Base-by-base conservation (phyloP, 352 stramenopile species). In the Phytophthora europaea region DNA sequence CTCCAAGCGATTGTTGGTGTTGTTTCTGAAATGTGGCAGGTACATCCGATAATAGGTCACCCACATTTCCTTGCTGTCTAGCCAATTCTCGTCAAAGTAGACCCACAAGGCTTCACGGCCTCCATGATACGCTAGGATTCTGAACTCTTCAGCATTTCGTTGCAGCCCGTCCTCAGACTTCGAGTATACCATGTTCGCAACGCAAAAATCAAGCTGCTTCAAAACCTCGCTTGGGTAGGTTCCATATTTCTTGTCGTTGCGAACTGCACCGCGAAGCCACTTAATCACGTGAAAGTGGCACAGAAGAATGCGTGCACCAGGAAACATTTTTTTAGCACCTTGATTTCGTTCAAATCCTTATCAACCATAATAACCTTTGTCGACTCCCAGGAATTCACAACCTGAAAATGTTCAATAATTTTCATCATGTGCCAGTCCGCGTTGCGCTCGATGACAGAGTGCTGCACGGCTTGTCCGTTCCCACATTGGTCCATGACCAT, bases 311-410 rank as follows among this genome's bases (percentile, higher is more conserved):
- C 34, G 34, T 1, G 13, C 4, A 2, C 4, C 34, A 5, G 34
- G 34, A 43, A 43, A 31, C 26, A 31, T 26, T 26, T 62, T 12
- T 47, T 54, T 18, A 69, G 26, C 20, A 69, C 52, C 8, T 62
- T 52, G 16, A 69, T 62, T n/a, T 69, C 40, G 12, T 69, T 70
- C n/a, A 63, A n/a, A 63, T 70, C 62, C 13, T 70, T 70, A 9
- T 70, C 62, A 3, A 70, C 52, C 52, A 70, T 57, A 6, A 70
- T 63, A 6, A 70, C n/a, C 23, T 36, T 38, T 5, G 62, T 62
- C 4, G 3, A 18, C 9, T 57, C 26, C 38, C 52, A 70, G 6
- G 56, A 20, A 10, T 57, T 62, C 1, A 52, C 26, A 0, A 12
- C 22, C 28, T 62, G 28, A 15, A 70, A 63, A 15, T 63, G 38